Base-by-base conservation (phyloP, 768 basidiomycete genomes). In the Pholiota molesta region DNA sequence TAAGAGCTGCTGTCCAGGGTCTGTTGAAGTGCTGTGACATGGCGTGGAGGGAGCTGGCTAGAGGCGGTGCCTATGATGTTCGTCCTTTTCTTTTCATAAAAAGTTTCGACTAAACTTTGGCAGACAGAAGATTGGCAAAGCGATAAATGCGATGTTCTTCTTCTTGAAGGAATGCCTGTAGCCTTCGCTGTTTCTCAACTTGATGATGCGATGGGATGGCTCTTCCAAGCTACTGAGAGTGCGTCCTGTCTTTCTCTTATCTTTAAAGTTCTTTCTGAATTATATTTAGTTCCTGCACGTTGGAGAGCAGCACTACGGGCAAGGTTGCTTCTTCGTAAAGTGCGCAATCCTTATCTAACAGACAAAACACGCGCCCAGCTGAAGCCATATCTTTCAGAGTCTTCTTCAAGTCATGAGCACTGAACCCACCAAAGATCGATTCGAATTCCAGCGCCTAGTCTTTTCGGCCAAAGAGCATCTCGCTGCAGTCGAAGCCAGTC, bases 71-170 rank as follows among this genome's bases (percentile, higher is more conserved):
- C 31, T 79, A 87, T 60, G 95, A 98, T 77, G 94, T 94, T 67
- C 68, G 89, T 81, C 59, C 26, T 51, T 52, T 54, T 61, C 49
- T 55, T 61, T 61, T 61, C 64, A 11, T 58, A 16, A 3, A 11
- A 37, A 26, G 56, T 52, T 47, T 52, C 56, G 55, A 52, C 57
- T 65, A 52, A 65, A 13, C 51, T 64, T 62, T 71, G 55, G 61
- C 71, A 94, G 93, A 79, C 84, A 62, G 94, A 95, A 79, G 93
- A 95, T 68, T 94, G 92, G 88, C 92, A 94, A 72, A 83, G 90
- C 60, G 95, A 97, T 65, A 95, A 95, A 75, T 90, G 88, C 67
- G 94, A 94, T 19, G 81, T 96, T 0, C 84, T 87, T 0, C 77
- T 96, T 5, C 78, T 88, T 10, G 91, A 95, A 74, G 79, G 81